Percentiles rank a stretch among this genome's conserved stretches.
Evolutionary conservation across 1,139 yeast genomes (phyloP).

Genomic region (Wickerhamomyces sp.): DNA sequence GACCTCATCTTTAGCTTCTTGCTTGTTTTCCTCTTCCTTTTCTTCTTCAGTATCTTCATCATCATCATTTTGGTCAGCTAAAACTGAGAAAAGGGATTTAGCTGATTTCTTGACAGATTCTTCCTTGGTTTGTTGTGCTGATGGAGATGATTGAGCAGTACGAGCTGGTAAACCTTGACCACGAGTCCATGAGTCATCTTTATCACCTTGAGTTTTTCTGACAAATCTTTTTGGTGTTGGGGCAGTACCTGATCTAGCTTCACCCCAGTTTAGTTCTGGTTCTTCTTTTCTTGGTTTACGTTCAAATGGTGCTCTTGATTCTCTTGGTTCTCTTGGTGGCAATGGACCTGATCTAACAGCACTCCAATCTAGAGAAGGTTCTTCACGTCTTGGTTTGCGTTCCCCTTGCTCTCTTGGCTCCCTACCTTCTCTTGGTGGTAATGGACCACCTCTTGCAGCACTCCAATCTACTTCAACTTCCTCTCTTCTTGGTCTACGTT

Average conservation of each 20-base stretch:
- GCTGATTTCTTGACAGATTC: slow-evolving; percentile 33
- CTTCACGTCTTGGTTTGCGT: slow-evolving; percentile 31
- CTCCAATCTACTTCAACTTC: slow-evolving; percentile 43
- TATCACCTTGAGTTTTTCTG: slow-evolving; percentile 36
- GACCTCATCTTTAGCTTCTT: slow-evolving; percentile 30
- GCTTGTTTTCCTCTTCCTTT: slow-evolving; percentile 41
- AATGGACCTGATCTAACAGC: slow-evolving; percentile 23
- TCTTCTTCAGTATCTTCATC: slow-evolving; percentile 59
- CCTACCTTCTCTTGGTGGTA: slow-evolving; percentile 23
- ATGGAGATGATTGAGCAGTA: slow-evolving; percentile 23
- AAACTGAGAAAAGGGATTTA: slow-evolving; percentile 60
- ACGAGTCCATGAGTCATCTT: slow-evolving; percentile 44
- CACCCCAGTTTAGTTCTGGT: slow-evolving; percentile 43
- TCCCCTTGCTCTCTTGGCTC: slow-evolving; percentile 28
- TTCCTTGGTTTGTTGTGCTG: slow-evolving; percentile 19
- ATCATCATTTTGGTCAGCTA: slow-evolving; percentile 63
- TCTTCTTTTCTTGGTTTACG: slow-evolving; percentile 34
- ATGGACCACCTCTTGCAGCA: slow-evolving; percentile 21
- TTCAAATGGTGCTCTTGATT: slow-evolving; percentile 20
- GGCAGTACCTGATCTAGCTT: slow-evolving; percentile 26
- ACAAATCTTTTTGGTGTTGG: background rate
- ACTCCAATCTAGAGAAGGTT: slow-evolving; percentile 41
- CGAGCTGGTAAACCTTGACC: slow-evolving; percentile 28
- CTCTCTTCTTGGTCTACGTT: slow-evolving; percentile 29
- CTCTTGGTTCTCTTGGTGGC: slow-evolving; percentile 21